Conservation (phyloP, 495 filamentous ascomycete species). For the Diplogelasinospora grovesii region DNA sequence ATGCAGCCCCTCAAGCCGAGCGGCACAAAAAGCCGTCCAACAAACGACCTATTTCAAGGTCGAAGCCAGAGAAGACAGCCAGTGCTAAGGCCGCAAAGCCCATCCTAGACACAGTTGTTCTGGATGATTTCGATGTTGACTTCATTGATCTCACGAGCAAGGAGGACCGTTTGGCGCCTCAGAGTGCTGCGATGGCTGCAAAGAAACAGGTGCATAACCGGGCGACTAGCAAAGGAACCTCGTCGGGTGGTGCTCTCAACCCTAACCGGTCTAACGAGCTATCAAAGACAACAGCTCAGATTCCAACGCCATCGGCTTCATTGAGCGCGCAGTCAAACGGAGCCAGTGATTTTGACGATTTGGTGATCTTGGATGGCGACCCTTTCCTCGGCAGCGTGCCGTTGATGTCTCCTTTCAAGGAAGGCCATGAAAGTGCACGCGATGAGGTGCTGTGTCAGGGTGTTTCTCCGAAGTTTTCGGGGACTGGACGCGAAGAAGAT, state of each 20-base stretch:
- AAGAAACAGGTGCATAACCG: no score
- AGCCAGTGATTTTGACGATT: conserved; percentile 7
- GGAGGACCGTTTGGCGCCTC: neutral
- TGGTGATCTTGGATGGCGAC: neutral
- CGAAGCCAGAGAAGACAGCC: neutral
- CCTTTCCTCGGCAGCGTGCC: no score
- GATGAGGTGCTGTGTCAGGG: conserved; percentile 12
- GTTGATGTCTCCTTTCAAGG: neutral
- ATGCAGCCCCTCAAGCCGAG: neutral
- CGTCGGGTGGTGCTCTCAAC: no score
- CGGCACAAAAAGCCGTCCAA: neutral
- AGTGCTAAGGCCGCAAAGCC: neutral
- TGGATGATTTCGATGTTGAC: conserved; percentile 5
- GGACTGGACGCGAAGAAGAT: neutral
- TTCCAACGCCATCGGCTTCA: neutral
- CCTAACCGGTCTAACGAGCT: neutral
- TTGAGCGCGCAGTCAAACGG: neutral
- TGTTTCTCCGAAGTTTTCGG: neutral
- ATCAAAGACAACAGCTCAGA: neutral
- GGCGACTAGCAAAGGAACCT: no score
- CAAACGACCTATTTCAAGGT: neutral
- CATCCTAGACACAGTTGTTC: neutral
- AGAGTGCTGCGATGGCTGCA: neutral
- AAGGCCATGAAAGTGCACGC: conserved; percentile 7
- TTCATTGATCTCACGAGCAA: neutral